Conservation (phyloP, 2,329 filamentous ascomycete genomes). For the Fusarium falciforme region DNA sequence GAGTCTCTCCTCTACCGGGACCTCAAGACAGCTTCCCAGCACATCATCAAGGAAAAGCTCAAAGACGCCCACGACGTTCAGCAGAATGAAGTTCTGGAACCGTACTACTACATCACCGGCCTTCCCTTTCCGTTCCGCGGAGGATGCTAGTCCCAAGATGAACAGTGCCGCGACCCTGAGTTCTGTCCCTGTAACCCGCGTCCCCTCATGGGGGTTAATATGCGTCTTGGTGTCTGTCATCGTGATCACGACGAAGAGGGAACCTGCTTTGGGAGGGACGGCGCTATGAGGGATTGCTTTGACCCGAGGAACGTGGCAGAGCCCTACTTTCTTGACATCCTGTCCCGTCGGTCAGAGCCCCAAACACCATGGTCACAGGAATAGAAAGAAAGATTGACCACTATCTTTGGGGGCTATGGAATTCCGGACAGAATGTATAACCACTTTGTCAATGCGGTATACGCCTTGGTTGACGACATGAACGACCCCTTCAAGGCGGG, state of each 20-base stretch:
- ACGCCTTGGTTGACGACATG: not conserved
- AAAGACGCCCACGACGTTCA: not conserved
- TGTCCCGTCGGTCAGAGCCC: not conserved
- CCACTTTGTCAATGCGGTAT: not conserved
- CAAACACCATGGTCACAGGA: accelerated
- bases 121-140: not conserved
- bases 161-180: not conserved
- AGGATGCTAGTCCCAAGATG: not conserved
- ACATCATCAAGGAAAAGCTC: not conserved
- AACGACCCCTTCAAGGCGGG: not conserved
- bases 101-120: conserved; percentile 1
- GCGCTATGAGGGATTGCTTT: conserved; percentile 4
- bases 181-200: accelerated
- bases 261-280: not conserved
- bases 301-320: not conserved
- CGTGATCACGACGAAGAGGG: not conserved
- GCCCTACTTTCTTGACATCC: not conserved
- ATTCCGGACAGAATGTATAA: not conserved
- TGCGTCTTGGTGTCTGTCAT: not conserved
- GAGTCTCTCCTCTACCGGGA: not conserved
- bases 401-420: not conserved
- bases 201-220: not conserved
- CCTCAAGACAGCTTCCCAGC: not conserved
- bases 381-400: not conserved
- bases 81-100: not conserved